phyloP scores from a whole-genome alignment of 129 eudicot species.

The Escallonia rubra region DNA sequence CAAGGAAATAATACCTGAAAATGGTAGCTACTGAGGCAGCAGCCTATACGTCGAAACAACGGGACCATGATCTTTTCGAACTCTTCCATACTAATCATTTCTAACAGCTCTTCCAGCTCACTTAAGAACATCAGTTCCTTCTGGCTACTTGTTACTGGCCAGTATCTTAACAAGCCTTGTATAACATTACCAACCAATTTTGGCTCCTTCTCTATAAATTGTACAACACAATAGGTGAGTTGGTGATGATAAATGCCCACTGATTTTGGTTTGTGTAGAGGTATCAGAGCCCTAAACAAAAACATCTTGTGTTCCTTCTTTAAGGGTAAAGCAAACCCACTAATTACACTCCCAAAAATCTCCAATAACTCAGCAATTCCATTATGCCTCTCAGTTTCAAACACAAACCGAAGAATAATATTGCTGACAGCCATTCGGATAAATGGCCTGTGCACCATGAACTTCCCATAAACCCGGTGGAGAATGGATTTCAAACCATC shows the following conservation, averaged over 20 bases:
- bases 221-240: constrained; percentile 59
- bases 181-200: constrained; percentile 51
- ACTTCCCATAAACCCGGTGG: constrained; percentile 69
- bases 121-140: constrained; percentile 73
- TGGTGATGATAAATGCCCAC: constrained; percentile 70
- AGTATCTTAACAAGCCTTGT: constrained; percentile 54
- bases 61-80: constrained; percentile 67
- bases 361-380: constrained; percentile 76
- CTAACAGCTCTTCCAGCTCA: constrained; percentile 70
- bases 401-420: constrained; percentile 49
- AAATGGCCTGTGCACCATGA: constrained; percentile 73
- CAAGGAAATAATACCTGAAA: constrained; percentile 46
- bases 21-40: constrained; percentile 68
- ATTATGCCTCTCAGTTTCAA: constrained; percentile 58
- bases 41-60: constrained; percentile 47
- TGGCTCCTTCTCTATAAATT: constrained; percentile 68
- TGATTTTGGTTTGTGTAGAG: constrained; percentile 68
- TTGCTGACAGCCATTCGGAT: constrained; percentile 64
- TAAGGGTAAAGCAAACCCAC: constrained; percentile 68
- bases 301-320: constrained; percentile 71
- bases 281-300: constrained; percentile 53
- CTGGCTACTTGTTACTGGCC: constrained; percentile 76
- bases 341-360: constrained; percentile 74
- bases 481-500: constrained; percentile 60
- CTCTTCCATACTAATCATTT: constrained; percentile 50